Evolutionary conservation across 306 rosid species (phyloP).

Genomic region (Begonia masoniana): DNA sequence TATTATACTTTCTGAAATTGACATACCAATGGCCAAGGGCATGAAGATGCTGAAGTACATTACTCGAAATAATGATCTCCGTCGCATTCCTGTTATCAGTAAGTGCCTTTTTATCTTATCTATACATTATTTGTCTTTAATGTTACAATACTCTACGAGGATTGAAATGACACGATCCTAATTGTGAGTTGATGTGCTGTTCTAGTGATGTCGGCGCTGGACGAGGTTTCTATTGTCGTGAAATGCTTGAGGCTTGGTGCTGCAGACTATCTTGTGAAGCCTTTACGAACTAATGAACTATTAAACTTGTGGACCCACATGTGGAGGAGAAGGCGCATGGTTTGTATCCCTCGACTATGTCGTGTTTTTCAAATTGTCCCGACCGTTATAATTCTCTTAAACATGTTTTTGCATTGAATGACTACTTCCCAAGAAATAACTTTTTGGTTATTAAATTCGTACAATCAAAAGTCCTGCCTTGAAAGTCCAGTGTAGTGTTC

Average conservation of each 20-base stretch:
- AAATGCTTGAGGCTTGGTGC: constrained; percentile 98
- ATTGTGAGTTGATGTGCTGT: constrained; percentile 18
- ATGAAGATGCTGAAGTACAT: constrained; percentile 86
- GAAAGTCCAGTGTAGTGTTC: too few species aligned
- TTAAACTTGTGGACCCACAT: constrained; percentile 93
- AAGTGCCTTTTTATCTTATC: constrained; percentile 12
- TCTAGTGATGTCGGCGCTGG: constrained; percentile 95
- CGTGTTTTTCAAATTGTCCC: too few species aligned
- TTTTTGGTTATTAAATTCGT: too few species aligned
- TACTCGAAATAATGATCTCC: constrained; percentile 58
- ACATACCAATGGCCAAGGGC: constrained; percentile 82
- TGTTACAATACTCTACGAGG: too few species aligned
- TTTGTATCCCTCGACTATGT: constrained; percentile 21
- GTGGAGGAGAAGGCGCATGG: constrained; percentile 99
- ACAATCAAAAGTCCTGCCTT: too few species aligned
- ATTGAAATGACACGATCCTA: constrained; percentile 8
- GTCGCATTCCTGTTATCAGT: constrained; percentile 91
- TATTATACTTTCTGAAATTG: constrained; percentile 81
- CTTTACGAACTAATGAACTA: constrained; percentile 93
- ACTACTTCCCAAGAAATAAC: too few species aligned
- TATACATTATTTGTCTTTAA: constrained; percentile 1
- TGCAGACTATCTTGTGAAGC: constrained; percentile 98
- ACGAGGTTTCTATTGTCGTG: constrained; percentile 88
- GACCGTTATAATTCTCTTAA: too few species aligned
- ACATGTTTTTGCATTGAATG: too few species aligned